These are phyloP conservation scores for Inga leiocalycina DNA, from an alignment of 306 rosid species.

Conservation along the genomic window DNA sequence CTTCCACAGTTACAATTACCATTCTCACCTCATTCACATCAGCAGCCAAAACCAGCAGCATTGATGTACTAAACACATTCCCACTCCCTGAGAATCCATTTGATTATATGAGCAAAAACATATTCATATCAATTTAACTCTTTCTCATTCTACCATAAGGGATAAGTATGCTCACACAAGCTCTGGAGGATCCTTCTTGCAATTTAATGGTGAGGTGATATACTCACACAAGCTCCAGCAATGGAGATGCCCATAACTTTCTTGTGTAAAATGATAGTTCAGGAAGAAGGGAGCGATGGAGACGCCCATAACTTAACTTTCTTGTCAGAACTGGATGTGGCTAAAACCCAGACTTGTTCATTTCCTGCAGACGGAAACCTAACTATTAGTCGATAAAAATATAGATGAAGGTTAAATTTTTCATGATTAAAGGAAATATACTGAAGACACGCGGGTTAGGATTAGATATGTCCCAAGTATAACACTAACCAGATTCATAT, in stretches of 20 bases:
- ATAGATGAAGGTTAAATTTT: not conserved
- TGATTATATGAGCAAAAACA: slow-evolving; percentile 22
- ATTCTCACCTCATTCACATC: slow-evolving; percentile 29
- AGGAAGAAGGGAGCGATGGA: slow-evolving; percentile 54
- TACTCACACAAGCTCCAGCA: slow-evolving; percentile 12
- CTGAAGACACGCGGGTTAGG: not conserved
- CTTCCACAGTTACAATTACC: slow-evolving; percentile 16
- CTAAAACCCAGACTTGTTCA: slow-evolving; percentile 61
- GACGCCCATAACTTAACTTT: slow-evolving; percentile 96
- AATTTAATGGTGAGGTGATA: slow-evolving; percentile 14
- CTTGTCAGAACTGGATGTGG: slow-evolving; percentile 86
- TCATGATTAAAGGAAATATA: not conserved
- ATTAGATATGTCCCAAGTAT: not conserved
- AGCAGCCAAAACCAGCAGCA: slow-evolving; percentile 38
- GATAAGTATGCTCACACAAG: not conserved
- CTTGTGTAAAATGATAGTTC: slow-evolving; percentile 26
- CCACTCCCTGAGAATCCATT: slow-evolving; percentile 34
- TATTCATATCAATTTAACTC: slow-evolving; percentile 3
- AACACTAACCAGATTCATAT: not conserved
- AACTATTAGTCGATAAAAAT: not conserved
- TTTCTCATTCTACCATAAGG: slow-evolving; percentile 34
- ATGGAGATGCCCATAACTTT: not conserved
- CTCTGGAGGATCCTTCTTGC: slow-evolving; percentile 23
- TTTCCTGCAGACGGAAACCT: slow-evolving; percentile 52
- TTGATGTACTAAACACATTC: slow-evolving; percentile 24